Evolutionary conservation across 1,284 basidiomycete species (phyloP), one percentile per base, ranked within the genome.

Genomic region (Lignosus rhinocerotis): DNA sequence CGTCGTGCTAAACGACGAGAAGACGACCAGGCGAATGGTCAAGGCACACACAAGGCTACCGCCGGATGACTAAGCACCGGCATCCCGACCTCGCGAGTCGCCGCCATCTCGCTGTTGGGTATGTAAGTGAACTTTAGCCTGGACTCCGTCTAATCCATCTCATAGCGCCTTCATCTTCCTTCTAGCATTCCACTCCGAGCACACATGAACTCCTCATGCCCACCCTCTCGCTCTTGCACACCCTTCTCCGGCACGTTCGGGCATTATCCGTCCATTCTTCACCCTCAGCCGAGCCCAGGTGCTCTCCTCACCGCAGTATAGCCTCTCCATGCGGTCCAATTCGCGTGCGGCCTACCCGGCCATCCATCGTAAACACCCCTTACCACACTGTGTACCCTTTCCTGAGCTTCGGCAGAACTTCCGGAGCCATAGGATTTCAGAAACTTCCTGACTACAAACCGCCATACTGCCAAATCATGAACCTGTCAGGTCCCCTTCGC

Each of bases 1-100:
- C 63, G 67, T 66, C 65, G 67, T 61, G 60, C 60, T 58, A 61
- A 56, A 68, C 67, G 60, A 63, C 65, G 61, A 53, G 56, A 19
- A 65, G 60, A 62, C 54, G 56, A 53, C 52, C 60, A 57, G 59
- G 59, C 64, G 61, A 65, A 56, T 57, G 63, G 59, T 51, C 65
- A 64, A 60, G 66, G 62, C 62, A 60, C 64, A 58, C 58, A 51
- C 34, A 43, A 43, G n/a, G n/a, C 43, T 56, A 50, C 58, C 57
- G 59, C 55, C 61, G 46, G 62, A 19, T 67, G 63, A 66, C 63
- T 68, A 65, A 68, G 65, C 67, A 59, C 53, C 57, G 59, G 59
- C 62, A 52, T 53, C 50, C 56, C 53, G 49, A 56, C 58, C 44
- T 38, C 51, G 53, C 53, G 16, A 47, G 45, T 48, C 50, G 51